Evolutionary conservation across 306 rosid genomes (phyloP).

Genomic region (Casuarina equisetifolia): DNA sequence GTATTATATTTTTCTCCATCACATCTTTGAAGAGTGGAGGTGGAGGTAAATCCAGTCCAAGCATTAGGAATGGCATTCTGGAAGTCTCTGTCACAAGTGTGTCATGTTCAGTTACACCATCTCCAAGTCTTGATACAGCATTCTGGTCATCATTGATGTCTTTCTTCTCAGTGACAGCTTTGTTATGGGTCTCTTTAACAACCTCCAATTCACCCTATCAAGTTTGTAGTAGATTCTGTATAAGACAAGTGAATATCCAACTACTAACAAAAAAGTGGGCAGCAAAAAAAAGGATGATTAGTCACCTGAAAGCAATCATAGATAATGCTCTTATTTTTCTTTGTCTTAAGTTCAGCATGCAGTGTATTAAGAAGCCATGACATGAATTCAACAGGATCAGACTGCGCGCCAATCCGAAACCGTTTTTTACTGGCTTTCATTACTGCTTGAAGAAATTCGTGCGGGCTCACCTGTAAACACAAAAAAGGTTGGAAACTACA

Average conservation of each 20-base stretch:
- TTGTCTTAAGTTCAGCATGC: slow-evolving; percentile 74
- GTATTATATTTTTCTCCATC: slow-evolving; percentile 98
- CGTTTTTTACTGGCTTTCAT: slow-evolving; percentile 96
- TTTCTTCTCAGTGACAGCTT: slow-evolving; percentile 54
- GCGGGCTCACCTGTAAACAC: slow-evolving; percentile 84
- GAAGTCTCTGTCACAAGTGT: slow-evolving; percentile 53
- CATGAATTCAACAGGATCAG: slow-evolving; percentile 96
- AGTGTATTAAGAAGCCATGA: slow-evolving; percentile 96
- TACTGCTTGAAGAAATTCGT: slow-evolving; percentile 94
- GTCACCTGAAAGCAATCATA: slow-evolving; percentile 88
- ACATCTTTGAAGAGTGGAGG: slow-evolving; percentile 98
- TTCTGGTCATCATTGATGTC: slow-evolving; percentile 50
- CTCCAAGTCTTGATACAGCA: slow-evolving; percentile 35
- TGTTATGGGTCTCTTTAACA: slow-evolving; percentile 76
- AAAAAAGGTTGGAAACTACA: slow-evolving; percentile 16
- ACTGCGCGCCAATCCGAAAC: slow-evolving; percentile 82
- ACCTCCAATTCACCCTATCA: slow-evolving; percentile 94
- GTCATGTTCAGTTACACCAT: slow-evolving; percentile 49
- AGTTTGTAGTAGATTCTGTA: slow-evolving; percentile 19
- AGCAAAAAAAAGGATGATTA: slow-evolving; percentile 22
- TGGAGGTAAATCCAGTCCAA: slow-evolving; percentile 96
- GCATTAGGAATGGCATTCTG: slow-evolving; percentile 91
- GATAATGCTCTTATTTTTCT: slow-evolving; percentile 81
- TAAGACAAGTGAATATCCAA: slow-evolving; percentile 10
- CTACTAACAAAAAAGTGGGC: slow-evolving; percentile 23